Conservation (phyloP, 148 eudicot genomes). For the Nepenthes mirabilis region DNA sequence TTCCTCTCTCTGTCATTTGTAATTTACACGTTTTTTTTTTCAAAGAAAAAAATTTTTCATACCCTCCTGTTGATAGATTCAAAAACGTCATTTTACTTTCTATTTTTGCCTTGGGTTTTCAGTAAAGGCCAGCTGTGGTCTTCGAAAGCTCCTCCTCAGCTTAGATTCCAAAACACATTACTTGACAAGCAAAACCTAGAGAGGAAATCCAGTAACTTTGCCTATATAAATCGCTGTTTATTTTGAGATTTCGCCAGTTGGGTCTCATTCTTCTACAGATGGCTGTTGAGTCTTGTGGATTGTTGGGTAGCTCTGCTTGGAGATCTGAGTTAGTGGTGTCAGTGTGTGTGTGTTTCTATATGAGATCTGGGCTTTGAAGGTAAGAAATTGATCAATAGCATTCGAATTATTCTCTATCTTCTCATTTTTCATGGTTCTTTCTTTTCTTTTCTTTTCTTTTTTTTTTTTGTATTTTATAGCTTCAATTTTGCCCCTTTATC, state of each 20-base stretch:
- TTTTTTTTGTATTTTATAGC: too few species aligned
- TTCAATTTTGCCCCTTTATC: too few species aligned
- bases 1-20: conserved; percentile 5
- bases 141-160: too few species aligned
- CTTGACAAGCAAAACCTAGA: background rate
- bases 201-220: background rate
- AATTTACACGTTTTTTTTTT: background rate
- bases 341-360: conserved; percentile 3
- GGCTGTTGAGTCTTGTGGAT: conserved; percentile 9
- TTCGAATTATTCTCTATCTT: background rate
- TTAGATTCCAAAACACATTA: background rate
- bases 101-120: too few species aligned
- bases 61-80: too few species aligned
- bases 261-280: background rate
- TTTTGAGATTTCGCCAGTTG: background rate
- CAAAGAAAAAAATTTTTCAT: too few species aligned
- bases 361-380: conserved; percentile 28
- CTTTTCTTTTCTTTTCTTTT: background rate
- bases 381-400: background rate
- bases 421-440: background rate
- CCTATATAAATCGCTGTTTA: conserved; percentile 1
- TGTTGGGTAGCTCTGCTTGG: conserved; percentile 10
- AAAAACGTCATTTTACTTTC: too few species aligned
- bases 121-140: too few species aligned
- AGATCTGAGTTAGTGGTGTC: conserved; percentile 22